Percentiles rank a stretch among this genome's conserved stretches.
These are phyloP conservation scores for Phytophthora chlamydospora DNA, from an alignment of 352 stramenopile genomes.

Conservation along the genomic window DNA sequence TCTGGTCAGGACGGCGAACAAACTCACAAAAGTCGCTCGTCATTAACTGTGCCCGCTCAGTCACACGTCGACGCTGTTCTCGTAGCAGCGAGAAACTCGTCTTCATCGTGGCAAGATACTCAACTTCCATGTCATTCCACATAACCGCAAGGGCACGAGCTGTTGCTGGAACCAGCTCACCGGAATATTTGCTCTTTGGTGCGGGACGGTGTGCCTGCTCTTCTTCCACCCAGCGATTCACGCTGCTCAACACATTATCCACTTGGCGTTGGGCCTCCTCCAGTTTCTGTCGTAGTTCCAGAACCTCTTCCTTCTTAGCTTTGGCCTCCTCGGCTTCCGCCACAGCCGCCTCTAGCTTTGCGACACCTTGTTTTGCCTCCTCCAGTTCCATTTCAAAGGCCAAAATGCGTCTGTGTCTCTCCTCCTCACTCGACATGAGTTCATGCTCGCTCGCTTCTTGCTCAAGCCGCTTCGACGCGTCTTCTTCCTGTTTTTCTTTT, in stretches of 20 bases:
- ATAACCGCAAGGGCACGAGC: constrained; percentile 39
- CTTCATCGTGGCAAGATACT: constrained; percentile 62
- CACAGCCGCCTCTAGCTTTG: constrained; percentile 40
- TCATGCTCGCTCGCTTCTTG: constrained; percentile 34
- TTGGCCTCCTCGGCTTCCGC: constrained; percentile 73
- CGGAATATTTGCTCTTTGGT: constrained; percentile 32
- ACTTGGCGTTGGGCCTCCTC: constrained; percentile 42
- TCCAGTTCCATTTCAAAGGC: constrained; percentile 44
- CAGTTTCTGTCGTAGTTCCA: constrained; percentile 49
- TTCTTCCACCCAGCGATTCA: constrained; percentile 32
- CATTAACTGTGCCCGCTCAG: constrained; percentile 37
- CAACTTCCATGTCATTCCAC: constrained; percentile 65
- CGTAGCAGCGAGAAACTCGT: constrained; percentile 45
- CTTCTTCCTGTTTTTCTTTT: constrained; percentile 24
- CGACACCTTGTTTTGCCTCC: constrained; percentile 46
- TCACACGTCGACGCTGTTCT: constrained; percentile 39
- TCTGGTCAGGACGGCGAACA: constrained; percentile 64
- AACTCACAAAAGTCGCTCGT: constrained; percentile 60
- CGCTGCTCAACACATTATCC: constrained; percentile 31
- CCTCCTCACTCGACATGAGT: constrained; percentile 47
- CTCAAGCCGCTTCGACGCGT: constrained; percentile 26
- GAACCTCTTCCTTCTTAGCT: constrained; percentile 79
- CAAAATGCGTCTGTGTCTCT: constrained; percentile 38
- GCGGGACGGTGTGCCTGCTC: constrained; percentile 13
- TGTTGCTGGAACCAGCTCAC: constrained; percentile 38